Percentiles rank a stretch among this genome's conserved stretches.
phyloP scores from a whole-genome alignment of 164 flowering plant species.

The Santalum album region DNA sequence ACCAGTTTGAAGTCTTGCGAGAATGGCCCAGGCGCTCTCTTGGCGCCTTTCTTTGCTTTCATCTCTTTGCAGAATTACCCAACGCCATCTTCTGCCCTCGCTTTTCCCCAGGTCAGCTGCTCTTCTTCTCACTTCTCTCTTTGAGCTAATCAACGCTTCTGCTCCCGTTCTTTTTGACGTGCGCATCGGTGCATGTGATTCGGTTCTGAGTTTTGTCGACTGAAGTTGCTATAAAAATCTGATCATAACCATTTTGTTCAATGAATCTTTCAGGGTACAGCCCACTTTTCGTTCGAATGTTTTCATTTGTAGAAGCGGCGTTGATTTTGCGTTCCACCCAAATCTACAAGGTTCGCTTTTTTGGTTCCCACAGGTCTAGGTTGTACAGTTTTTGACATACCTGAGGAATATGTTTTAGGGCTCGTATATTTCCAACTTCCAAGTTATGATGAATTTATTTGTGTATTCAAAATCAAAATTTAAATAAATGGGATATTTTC shows the following conservation, averaged over 20 bases:
- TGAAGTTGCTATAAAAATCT: background rate
- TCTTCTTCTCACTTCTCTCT: background rate
- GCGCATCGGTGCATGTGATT: background rate
- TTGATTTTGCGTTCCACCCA: conserved; percentile 2
- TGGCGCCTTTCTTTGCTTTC: conserved; percentile 16
- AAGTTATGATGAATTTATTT: no score
- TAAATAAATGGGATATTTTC: no score
- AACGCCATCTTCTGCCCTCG: background rate
- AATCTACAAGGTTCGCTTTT: conserved; percentile 18
- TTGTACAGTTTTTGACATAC: no score
- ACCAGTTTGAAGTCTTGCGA: background rate
- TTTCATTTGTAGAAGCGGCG: background rate
- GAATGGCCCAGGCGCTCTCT: conserved; percentile 13
- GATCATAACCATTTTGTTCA: background rate
- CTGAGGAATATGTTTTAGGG: no score
- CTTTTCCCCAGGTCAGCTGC: conserved; percentile 6
- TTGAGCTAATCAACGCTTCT: background rate
- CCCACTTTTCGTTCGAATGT: background rate
- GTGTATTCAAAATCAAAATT: no score
- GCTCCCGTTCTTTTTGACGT: background rate
- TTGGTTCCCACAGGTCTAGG: no score
- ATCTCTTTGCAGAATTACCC: conserved; percentile 3
- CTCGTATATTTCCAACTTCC: no score
- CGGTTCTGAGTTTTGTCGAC: background rate
- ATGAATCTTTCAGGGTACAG: conserved; percentile 9